These are phyloP conservation scores for Aristolochia californica DNA, from an alignment of 164 flowering plant genomes.

Conservation along the genomic window DNA sequence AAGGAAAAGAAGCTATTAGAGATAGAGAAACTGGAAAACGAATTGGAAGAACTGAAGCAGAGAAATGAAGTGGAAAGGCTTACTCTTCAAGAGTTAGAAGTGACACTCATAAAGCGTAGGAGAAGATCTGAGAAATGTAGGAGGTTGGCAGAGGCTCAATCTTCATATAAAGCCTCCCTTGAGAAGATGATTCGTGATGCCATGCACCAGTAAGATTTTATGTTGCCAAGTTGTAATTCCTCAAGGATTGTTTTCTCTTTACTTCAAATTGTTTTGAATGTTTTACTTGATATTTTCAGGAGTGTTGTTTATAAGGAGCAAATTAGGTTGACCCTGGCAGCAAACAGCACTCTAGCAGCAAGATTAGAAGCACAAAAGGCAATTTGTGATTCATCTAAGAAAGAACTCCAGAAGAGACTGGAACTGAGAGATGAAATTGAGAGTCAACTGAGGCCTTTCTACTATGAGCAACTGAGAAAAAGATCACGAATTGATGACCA, in stretches of 20 bases:
- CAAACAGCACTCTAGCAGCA: slow-evolving; percentile 67
- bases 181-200: slow-evolving; percentile 98
- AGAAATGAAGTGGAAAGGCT: slow-evolving; percentile 66
- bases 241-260: no score
- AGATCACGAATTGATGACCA: slow-evolving; percentile 55
- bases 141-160: slow-evolving; percentile 76
- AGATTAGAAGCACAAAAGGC: slow-evolving; percentile 94
- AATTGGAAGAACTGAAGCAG: slow-evolving; percentile 44
- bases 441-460: slow-evolving; percentile 56
- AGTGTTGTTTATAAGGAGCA: slow-evolving; percentile 92
- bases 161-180: slow-evolving; percentile 58
- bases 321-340: slow-evolving; percentile 78
- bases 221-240: neutral
- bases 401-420: slow-evolving; percentile 54
- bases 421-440: slow-evolving; percentile 73
- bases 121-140: slow-evolving; percentile 78
- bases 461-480: slow-evolving; percentile 66
- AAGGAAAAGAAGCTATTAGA: slow-evolving; percentile 42
- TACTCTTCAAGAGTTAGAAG: slow-evolving; percentile 68
- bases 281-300: slow-evolving; percentile 28
- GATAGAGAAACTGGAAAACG: slow-evolving; percentile 59
- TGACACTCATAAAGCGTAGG: slow-evolving; percentile 52
- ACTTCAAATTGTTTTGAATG: no score
- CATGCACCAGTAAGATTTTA: slow-evolving; percentile 85
- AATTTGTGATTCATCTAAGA: slow-evolving; percentile 76